These are phyloP conservation scores for Chlorella ohadii DNA, from an alignment of 139 green algal genomes.

Conservation along the genomic window DNA sequence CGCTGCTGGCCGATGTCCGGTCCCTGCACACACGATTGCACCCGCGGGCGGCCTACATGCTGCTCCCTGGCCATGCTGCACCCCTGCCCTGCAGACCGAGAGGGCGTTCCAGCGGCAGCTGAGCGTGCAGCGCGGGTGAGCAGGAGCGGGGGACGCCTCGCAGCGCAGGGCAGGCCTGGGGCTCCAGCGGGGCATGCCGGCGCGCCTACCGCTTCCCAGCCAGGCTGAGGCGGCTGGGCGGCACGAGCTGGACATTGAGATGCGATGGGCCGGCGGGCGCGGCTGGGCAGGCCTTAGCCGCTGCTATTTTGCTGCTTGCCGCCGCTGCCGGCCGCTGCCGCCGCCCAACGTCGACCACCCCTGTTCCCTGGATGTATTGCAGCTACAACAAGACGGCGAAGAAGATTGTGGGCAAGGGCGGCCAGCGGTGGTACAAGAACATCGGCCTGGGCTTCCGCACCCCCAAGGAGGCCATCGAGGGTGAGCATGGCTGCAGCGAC, in stretches of 20 bases:
- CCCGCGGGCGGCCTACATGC: not conserved
- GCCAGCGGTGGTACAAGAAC: conserved; percentile 93
- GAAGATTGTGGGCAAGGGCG: conserved; percentile 89
- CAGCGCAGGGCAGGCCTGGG: not conserved
- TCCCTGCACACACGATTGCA: no score
- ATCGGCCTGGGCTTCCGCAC: conserved; percentile 99
- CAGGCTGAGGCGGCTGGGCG: not conserved
- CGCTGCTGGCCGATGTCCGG: no score
- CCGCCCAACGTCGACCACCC: not conserved
- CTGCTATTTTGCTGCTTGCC: not conserved
- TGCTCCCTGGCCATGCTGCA: conserved; percentile 9
- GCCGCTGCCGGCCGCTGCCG: not conserved
- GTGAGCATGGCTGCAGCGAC: conserved; percentile 53
- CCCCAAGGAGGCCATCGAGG: conserved; percentile 97
- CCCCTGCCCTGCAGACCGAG: conserved; percentile 78
- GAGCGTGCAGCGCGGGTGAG: conserved; percentile 85
- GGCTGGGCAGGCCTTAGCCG: no score
- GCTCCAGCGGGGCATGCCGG: not conserved
- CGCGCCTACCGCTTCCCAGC: not conserved
- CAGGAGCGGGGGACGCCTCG: conserved; percentile 7
- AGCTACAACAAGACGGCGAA: conserved; percentile 77
- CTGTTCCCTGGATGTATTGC: not conserved
- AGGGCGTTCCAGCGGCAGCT: conserved; percentile 96
- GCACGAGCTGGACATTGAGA: not conserved
- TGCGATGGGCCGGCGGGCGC: not conserved